Percentiles rank a stretch among this genome's conserved stretches.
Conservation (phyloP, 208 protist species). For the Tritrichomonas foetus region DNA sequence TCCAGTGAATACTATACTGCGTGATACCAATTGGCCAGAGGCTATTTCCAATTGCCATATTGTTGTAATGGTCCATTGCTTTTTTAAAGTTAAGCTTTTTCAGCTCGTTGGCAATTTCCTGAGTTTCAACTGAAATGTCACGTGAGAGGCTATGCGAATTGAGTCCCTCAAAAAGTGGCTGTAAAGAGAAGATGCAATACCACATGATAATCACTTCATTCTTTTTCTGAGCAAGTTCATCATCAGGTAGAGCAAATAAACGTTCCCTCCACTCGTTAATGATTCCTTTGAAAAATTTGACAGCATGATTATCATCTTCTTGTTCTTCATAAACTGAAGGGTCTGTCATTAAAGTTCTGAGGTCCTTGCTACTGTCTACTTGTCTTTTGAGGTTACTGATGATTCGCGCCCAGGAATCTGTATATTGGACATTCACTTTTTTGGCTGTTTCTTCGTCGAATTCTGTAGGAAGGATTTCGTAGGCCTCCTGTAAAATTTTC, state of each 20-base stretch:
- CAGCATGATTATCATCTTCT: not conserved
- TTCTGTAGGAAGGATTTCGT: too few relatives aligned
- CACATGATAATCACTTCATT: not conserved
- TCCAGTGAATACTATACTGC: conserved; percentile 34
- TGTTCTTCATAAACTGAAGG: conserved; percentile 2
- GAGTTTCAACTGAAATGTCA: not conserved
- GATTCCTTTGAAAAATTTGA: conserved; percentile 34
- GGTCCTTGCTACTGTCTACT: not conserved
- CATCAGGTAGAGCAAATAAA: not conserved
- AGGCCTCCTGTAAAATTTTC: too few relatives aligned
- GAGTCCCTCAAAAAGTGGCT: not conserved
- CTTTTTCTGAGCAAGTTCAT: not conserved
- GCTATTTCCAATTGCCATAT: not conserved
- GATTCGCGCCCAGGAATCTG: not conserved
- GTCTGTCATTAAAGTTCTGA: not conserved
- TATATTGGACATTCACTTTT: not conserved
- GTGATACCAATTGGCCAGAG: conserved; percentile 26
- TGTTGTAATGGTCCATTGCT: not conserved
- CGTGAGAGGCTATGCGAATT: not conserved
- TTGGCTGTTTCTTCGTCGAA: not conserved
- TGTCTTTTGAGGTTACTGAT: not conserved
- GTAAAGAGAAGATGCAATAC: conserved; percentile 1
- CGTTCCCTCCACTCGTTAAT: not conserved
- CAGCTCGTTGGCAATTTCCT: not conserved
- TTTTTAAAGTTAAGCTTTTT: not conserved